phyloP scores from a whole-genome alignment of 1,284 basidiomycete species.

The Microbotryum scabiosae region DNA sequence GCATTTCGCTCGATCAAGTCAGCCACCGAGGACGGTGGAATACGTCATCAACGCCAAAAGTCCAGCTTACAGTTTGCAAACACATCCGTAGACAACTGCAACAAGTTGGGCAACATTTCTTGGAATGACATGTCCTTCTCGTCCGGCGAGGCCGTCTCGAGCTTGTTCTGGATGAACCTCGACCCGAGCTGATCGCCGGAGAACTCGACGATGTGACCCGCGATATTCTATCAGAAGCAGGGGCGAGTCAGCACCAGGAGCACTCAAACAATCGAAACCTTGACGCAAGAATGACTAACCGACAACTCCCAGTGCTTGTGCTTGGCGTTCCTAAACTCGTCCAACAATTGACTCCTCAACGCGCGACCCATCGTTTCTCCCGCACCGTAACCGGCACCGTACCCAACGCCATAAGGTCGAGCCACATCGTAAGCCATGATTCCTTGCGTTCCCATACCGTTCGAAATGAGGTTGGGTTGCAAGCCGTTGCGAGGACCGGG shows the following conservation, averaged over 20 bases:
- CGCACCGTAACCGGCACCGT: conserved; percentile 11
- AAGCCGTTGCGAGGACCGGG: conserved; percentile 16
- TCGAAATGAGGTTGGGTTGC: neutral
- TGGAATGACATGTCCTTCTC: conserved; percentile 57
- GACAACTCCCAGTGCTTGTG: conserved; percentile 68
- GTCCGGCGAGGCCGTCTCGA: conserved; percentile 31
- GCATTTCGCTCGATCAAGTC: conserved; percentile 1
- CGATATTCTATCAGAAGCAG: conserved; percentile 57
- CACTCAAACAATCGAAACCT: neutral
- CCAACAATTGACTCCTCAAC: conserved; percentile 61
- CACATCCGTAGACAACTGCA: conserved; percentile 82
- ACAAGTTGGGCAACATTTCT: conserved; percentile 74
- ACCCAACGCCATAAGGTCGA: neutral
- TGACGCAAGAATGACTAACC: conserved; percentile 44
- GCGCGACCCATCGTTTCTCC: conserved; percentile 12
- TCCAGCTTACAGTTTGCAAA: conserved; percentile 86
- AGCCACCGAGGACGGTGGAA: neutral
- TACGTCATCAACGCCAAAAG: neutral
- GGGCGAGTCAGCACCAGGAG: neutral
- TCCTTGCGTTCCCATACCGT: conserved; percentile 4
- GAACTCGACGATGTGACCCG: conserved; percentile 82
- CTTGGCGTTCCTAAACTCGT: conserved; percentile 77
- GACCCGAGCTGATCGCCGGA: conserved; percentile 86
- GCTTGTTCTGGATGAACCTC: conserved; percentile 64
- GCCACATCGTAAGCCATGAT: neutral